Percentiles rank a stretch among this genome's conserved stretches.
Conservation (phyloP, 2,329 filamentous ascomycete genomes). For the Colletotrichum chlorophyti region DNA sequence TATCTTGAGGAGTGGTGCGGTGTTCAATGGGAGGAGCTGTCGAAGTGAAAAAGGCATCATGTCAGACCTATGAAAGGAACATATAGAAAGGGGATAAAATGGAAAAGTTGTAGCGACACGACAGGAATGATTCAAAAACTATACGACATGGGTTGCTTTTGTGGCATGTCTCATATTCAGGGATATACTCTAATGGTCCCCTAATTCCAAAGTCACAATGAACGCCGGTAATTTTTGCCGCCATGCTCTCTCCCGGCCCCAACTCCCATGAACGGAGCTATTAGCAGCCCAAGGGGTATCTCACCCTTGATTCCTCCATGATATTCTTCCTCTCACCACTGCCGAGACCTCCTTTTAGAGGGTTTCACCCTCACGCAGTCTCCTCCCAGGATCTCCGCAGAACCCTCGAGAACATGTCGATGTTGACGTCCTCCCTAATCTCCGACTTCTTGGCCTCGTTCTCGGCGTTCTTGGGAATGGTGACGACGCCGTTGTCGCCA, state of each 20-base stretch:
- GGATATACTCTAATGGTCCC: conserved; percentile 30
- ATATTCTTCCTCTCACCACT: conserved; percentile 12
- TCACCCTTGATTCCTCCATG: conserved; percentile 4
- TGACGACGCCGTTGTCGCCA: conserved; percentile 69
- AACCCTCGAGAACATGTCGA: conserved; percentile 83
- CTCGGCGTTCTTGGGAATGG: conserved; percentile 91
- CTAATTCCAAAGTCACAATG: conserved; percentile 30
- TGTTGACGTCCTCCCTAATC: conserved; percentile 92
- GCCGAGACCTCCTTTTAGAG: background rate
- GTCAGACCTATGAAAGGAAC: conserved; percentile 30
- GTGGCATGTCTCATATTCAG: conserved; percentile 30
- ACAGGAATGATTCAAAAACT: background rate
- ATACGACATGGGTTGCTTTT: conserved; percentile 24
- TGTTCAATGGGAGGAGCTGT: conserved; percentile 93
- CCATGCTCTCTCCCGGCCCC: conserved; percentile 29
- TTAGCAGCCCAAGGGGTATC: conserved; percentile 19
- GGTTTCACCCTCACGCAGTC: conserved; percentile 58
- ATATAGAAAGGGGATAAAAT: conserved; percentile 34
- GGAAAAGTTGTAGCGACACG: background rate
- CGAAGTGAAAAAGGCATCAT: conserved; percentile 38
- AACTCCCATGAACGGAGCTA: conserved; percentile 28
- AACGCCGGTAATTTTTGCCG: conserved; percentile 32
- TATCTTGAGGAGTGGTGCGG: conserved; percentile 97
- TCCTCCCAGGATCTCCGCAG: conserved; percentile 89
- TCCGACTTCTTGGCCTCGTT: conserved; percentile 97